phyloP scores from a whole-genome alignment of 768 basidiomycete genomes.

The Mrakia frigida region DNA sequence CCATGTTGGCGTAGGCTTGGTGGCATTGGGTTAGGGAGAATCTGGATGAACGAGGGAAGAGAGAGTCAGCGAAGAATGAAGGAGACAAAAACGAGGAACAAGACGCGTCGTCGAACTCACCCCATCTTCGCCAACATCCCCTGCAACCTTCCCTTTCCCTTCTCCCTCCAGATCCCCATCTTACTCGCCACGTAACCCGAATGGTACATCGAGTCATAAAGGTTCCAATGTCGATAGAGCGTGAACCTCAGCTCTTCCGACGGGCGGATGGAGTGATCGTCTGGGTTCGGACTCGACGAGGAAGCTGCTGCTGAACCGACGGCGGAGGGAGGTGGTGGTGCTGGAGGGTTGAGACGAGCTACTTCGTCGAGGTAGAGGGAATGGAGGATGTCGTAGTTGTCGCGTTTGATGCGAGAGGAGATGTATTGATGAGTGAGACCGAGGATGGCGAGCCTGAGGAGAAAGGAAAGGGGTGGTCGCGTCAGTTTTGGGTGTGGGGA shows the following conservation, averaged over 20 bases:
- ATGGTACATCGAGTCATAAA: conserved; percentile 97
- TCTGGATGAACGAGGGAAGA: conserved; percentile 47
- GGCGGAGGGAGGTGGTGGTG: conserved; percentile 45
- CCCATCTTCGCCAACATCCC: conserved; percentile 98
- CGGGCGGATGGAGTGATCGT: conserved; percentile 74
- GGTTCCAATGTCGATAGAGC: conserved; percentile 92
- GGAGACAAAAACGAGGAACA: background rate
- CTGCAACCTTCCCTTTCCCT: conserved; percentile 77
- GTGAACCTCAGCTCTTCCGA: conserved; percentile 90
- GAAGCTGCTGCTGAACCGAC: background rate
- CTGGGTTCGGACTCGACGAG: conserved; percentile 53
- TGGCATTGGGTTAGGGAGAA: conserved; percentile 93
- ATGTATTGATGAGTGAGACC: conserved; percentile 90
- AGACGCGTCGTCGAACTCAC: conserved; percentile 49
- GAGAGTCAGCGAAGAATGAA: background rate
- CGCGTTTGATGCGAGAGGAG: conserved; percentile 78
- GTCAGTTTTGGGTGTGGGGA: background rate
- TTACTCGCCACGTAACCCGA: conserved; percentile 93
- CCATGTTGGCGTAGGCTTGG: conserved; percentile 92
- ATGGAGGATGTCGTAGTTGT: conserved; percentile 75
- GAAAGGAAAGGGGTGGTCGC: background rate
- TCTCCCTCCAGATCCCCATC: conserved; percentile 93
- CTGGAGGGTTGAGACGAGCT: conserved; percentile 72
- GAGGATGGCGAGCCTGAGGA: conserved; percentile 88
- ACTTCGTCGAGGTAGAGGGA: conserved; percentile 84